Evolutionary conservation across 2,329 filamentous ascomycete genomes (phyloP).

Genomic region (Orbilia brochopaga): DNA sequence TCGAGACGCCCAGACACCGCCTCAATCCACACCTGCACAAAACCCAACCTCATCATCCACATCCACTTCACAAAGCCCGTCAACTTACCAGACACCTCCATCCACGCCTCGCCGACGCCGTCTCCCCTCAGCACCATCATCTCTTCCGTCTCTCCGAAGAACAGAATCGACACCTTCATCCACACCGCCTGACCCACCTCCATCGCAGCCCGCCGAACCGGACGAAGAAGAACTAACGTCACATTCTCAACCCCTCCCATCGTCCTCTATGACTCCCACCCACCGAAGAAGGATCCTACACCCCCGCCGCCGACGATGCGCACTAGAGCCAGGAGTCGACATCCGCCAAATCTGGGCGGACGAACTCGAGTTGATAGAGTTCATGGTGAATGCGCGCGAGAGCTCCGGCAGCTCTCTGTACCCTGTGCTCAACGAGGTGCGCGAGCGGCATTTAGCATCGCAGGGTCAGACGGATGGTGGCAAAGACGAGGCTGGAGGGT

Average conservation of each 20-base stretch:
- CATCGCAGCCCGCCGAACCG: slow-evolving; percentile 8
- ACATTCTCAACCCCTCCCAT: slow-evolving; percentile 39
- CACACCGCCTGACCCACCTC: slow-evolving; percentile 26
- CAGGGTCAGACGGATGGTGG: slow-evolving; percentile 33
- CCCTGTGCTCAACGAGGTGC: slow-evolving; percentile 41
- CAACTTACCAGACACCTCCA: slow-evolving; percentile 16
- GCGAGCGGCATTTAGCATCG: slow-evolving; percentile 16
- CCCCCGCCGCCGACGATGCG: slow-evolving; percentile 32
- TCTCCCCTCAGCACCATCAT: slow-evolving; percentile 28
- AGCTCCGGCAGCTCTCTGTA: slow-evolving; percentile 42
- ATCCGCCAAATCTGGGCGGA: slow-evolving; percentile 50
- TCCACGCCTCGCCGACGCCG: slow-evolving; percentile 38
- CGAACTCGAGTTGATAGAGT: slow-evolving; percentile 49
- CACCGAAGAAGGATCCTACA: slow-evolving; percentile 21
- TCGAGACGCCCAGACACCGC: slow-evolving; percentile 5
- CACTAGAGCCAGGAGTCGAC: slow-evolving; percentile 33
- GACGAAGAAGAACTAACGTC: slow-evolving; percentile 30
- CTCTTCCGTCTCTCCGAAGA: slow-evolving; percentile 27
- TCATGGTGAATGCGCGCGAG: slow-evolving; percentile 37
- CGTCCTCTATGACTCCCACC: slow-evolving; percentile 15
- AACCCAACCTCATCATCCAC: slow-evolving; percentile 5
- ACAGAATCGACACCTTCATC: slow-evolving; percentile 47
- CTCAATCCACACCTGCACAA: slow-evolving; percentile 12
- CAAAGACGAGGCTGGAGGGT: background rate
- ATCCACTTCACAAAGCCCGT: slow-evolving; percentile 6